A percentile compares a stretch with the other conserved stretches of the same genome.
Evolutionary conservation across 2,329 filamentous ascomycete genomes (phyloP).

Genomic region (Elsinoe ampelina): DNA sequence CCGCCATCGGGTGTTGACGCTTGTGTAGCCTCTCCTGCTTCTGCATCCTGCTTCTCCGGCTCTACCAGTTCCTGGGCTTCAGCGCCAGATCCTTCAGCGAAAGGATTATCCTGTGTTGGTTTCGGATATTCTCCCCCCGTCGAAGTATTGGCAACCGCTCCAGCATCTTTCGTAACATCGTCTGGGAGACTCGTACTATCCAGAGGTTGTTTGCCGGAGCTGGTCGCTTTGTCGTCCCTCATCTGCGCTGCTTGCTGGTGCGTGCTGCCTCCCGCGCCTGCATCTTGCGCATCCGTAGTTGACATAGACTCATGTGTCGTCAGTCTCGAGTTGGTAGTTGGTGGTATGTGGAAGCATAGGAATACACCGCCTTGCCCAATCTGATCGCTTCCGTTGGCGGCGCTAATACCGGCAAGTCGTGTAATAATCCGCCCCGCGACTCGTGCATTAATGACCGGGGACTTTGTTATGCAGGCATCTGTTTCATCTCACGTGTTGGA

Average conservation of each 20-base stretch:
- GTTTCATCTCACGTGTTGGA: neutral
- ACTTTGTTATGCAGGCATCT: neutral
- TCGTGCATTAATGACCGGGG: neutral
- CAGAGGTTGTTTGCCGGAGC: neutral
- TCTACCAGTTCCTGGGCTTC: neutral
- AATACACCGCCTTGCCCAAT: no score
- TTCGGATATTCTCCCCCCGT: neutral
- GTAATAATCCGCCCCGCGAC: neutral
- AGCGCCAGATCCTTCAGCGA: neutral
- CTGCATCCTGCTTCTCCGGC: conserved; percentile 5
- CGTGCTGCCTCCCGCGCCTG: neutral
- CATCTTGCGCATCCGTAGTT: neutral
- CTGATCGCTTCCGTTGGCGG: no score
- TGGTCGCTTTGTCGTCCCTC: neutral
- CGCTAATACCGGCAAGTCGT: neutral
- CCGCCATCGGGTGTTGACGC: neutral
- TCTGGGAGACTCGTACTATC: neutral
- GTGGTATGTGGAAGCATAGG: neutral
- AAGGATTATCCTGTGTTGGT: neutral
- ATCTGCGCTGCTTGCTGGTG: neutral
- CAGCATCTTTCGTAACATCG: neutral
- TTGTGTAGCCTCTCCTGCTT: neutral
- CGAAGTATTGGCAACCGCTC: neutral
- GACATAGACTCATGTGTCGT: conserved; percentile 9
- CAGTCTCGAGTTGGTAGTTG: neutral